Conservation (phyloP, 345 rosid genomes). For the Moricandia arvensis region DNA sequence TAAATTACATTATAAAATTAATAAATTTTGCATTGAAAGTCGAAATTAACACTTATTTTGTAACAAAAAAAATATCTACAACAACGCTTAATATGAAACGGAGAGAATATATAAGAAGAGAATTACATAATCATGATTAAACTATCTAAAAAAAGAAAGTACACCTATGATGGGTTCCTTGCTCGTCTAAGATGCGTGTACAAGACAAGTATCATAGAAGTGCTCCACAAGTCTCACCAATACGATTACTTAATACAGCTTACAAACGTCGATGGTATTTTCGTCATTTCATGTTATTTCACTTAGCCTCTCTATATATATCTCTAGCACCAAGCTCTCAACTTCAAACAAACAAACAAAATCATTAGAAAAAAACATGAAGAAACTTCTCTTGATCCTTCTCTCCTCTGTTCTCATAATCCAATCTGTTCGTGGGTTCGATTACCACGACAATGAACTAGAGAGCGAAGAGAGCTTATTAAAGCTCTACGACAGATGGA, state of each 20-base stretch:
- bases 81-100: no score
- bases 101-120: not conserved
- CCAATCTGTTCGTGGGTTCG: slow-evolving; percentile 47
- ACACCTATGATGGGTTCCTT: slow-evolving; percentile 13
- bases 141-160: not conserved
- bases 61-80: no score
- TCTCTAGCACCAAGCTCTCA: slow-evolving; percentile 10
- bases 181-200: slow-evolving; percentile 23
- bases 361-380: slow-evolving; percentile 20
- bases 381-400: slow-evolving; percentile 36
- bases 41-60: no score
- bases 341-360: slow-evolving; percentile 7
- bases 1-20: no score
- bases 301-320: slow-evolving; percentile 26
- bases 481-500: slow-evolving; percentile 82
- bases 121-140: not conserved
- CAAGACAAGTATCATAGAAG: slow-evolving; percentile 14
- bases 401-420: slow-evolving; percentile 44
- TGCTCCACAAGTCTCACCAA: slow-evolving; percentile 34
- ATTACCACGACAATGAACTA: slow-evolving; percentile 64
- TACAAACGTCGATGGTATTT: slow-evolving; percentile 10
- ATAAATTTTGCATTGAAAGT: no score
- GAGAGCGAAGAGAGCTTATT: slow-evolving; percentile 59
- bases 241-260: not conserved
- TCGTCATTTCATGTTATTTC: not conserved